These are phyloP conservation scores for Phytopythium litorale DNA, from an alignment of 352 stramenopile species.

Conservation along the genomic window DNA sequence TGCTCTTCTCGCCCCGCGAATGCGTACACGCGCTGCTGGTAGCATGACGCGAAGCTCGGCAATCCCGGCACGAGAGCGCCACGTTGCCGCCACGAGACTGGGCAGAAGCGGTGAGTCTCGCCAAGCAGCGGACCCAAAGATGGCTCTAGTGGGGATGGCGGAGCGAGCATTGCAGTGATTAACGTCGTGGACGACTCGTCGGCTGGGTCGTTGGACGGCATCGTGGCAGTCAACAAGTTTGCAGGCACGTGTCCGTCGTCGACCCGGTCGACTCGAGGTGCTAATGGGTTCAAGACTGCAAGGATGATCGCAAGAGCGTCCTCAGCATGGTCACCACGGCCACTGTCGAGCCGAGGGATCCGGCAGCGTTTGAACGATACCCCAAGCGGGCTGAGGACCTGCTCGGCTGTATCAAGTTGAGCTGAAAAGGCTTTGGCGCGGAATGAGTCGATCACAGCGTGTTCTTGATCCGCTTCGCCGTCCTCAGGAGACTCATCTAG, in stretches of 20 bases:
- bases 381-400: neutral
- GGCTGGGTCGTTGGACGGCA: neutral
- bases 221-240: neutral
- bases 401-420: neutral
- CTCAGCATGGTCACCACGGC: neutral
- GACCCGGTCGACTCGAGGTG: constrained; percentile 34
- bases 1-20: constrained; percentile 44
- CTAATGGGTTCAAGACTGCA: constrained; percentile 30
- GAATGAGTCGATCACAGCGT: neutral
- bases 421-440: neutral
- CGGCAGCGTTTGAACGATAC: constrained; percentile 7
- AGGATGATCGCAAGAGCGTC: constrained; percentile 31
- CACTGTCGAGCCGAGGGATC: neutral
- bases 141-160: neutral
- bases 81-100: constrained; percentile 50
- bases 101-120: constrained; percentile 55
- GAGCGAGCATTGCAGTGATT: neutral
- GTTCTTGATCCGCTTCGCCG: constrained; percentile 12
- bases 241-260: constrained; percentile 33
- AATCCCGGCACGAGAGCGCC: constrained; percentile 37
- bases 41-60: constrained; percentile 30
- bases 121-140: constrained; percentile 24
- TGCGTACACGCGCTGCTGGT: constrained; percentile 45
- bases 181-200: constrained; percentile 1
- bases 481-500: constrained; percentile 19